phyloP scores from a whole-genome alignment of 805 yeast genomes.

The Candida ipomoeae region DNA sequence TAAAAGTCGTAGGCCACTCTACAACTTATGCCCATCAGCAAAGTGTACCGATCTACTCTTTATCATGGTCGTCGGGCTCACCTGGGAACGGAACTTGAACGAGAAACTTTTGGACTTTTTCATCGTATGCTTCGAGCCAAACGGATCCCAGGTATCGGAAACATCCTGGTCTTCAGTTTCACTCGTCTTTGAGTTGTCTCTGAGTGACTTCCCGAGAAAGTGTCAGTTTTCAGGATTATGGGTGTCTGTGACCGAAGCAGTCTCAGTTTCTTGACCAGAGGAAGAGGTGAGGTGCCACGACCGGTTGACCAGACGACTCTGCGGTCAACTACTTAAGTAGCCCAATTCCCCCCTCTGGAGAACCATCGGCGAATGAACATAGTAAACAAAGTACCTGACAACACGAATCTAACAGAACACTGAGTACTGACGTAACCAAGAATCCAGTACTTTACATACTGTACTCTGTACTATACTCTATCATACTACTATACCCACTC shows the following conservation, averaged over 20 bases:
- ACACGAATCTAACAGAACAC: no score
- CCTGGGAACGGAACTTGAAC: constrained; percentile 2
- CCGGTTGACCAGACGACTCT: no score
- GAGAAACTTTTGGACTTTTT: constrained; percentile 13
- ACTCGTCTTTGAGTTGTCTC: not conserved
- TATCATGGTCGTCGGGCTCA: constrained; percentile 2
- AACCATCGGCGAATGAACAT: no score
- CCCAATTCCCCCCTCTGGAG: no score
- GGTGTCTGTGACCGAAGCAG: constrained; percentile 5
- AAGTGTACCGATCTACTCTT: constrained; percentile 18
- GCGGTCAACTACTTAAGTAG: no score
- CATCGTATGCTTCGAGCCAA: constrained; percentile 8
- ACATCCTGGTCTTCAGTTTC: not conserved
- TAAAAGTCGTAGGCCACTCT: no score
- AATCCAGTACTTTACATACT: no score
- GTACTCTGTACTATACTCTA: no score
- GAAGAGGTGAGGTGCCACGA: constrained; percentile 1
- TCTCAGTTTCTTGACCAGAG: constrained; percentile 11
- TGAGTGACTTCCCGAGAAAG: constrained; percentile 10
- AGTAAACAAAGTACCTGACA: no score
- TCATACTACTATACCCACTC: no score
- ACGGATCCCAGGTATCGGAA: constrained; percentile 11
- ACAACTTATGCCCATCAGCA: no score
- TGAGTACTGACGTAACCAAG: no score
- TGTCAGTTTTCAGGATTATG: constrained; percentile 11